A percentile compares a stretch with the other conserved stretches of the same genome.
Evolutionary conservation across 2,329 filamentous ascomycete species (phyloP).

Genomic region (Ceratocystis lukuohia): DNA sequence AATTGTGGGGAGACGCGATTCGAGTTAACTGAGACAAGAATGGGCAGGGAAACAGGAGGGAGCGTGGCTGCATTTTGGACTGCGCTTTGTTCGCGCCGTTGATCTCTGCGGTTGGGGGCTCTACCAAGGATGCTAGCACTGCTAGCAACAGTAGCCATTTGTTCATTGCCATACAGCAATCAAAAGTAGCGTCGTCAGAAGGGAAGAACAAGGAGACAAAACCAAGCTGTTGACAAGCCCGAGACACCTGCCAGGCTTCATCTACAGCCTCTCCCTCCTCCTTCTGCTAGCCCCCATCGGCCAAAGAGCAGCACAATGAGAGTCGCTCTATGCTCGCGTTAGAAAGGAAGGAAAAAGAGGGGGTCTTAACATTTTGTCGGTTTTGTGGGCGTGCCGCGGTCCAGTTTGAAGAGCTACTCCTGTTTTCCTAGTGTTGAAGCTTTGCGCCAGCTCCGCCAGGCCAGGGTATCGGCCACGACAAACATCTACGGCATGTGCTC

Average conservation of each 20-base stretch:
- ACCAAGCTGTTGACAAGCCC: not conserved
- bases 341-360: not conserved
- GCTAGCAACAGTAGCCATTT: not conserved
- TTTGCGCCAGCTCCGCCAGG: too few relatives aligned
- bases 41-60: not conserved
- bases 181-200: not conserved
- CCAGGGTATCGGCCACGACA: too few relatives aligned
- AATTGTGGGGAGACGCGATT: not conserved
- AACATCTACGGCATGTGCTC: too few relatives aligned
- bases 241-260: not conserved
- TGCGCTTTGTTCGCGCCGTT: not conserved
- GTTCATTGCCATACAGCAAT: not conserved
- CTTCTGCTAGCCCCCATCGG: not conserved
- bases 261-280: not conserved
- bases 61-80: not conserved
- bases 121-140: too few relatives aligned
- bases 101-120: not conserved
- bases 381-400: too few relatives aligned
- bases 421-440: too few relatives aligned
- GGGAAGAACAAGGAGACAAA: not conserved
- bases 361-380: too few relatives aligned
- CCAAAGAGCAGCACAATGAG: not conserved
- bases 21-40: not conserved
- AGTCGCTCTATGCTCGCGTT: not conserved
- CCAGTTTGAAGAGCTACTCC: too few relatives aligned